Base-by-base conservation (phyloP, 345 rosid genomes). In the Pistacia atlantica region DNA sequence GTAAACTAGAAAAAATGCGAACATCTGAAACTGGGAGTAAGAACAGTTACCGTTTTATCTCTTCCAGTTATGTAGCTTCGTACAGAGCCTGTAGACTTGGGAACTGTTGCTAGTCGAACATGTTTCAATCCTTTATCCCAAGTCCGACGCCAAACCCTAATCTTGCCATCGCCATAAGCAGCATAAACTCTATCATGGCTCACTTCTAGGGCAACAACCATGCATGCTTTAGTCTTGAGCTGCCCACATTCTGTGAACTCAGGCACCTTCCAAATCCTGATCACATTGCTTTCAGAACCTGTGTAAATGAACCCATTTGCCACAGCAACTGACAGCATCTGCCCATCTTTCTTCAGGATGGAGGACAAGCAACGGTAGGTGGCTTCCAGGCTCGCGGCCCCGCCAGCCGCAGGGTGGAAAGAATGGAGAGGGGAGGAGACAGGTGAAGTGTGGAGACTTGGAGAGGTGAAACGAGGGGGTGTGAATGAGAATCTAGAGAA, bases 181-280 rank as follows among this genome's bases (percentile, higher is more conserved):
- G 82, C 88, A 5, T 80, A 89, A 55, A 89, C 86, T 71, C 80
- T 71, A 11, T 85, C 82, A 31, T 71, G 77, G 17, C 86, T 77
- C 11, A 82, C 89, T 2, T 79, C 76, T 16, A 87, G 35, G 0
- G 88, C 87, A 48, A 89, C 84, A 6, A 80, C 89, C 48, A 69
- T 71, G 46, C 64, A 51, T 2, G 87, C 78, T 79, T 77, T 87
- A 12, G 86, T 83, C 87, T 82, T 87, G 0, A 89, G 83, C 45
- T 65, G 84, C 11, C 84, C 86, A 9, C 90, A 87, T 73, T 87
- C 93, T 0, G 73, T 60, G 49, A 87, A 83, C 84, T 83, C 89
- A 0, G 89, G 90, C 49, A 86, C 35, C 82, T 79, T 87, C 90
- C 89, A 87, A 9, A 83, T 71, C 49, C 90, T 73, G 35, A 89